These are phyloP conservation scores for Coemansia sp. DNA, from an alignment of 192 early-diverging fungal species.

Conservation along the genomic window DNA sequence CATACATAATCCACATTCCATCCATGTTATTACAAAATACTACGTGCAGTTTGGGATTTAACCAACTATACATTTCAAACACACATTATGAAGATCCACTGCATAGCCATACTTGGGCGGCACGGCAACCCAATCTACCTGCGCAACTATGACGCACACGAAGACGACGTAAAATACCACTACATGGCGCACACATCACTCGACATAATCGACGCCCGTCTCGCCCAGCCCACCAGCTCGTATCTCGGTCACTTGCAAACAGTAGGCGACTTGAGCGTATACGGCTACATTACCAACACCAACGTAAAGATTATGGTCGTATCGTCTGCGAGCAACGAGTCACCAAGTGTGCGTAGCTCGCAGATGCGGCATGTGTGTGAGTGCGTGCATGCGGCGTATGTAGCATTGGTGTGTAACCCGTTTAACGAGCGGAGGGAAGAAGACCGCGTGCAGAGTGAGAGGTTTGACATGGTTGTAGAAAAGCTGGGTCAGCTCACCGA, in stretches of 20 bases:
- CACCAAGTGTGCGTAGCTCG: constrained; percentile 79
- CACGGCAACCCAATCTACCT: constrained; percentile 88
- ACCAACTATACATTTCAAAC: not conserved
- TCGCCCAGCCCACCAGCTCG: constrained; percentile 61
- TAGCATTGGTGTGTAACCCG: constrained; percentile 78
- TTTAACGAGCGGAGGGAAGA: constrained; percentile 72
- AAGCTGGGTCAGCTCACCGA: constrained; percentile 3
- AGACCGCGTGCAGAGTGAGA: not conserved
- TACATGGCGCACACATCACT: constrained; percentile 88
- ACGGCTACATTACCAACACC: constrained; percentile 89
- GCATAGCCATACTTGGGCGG: constrained; percentile 33
- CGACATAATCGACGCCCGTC: constrained; percentile 78
- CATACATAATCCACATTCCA: no score
- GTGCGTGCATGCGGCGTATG: constrained; percentile 81
- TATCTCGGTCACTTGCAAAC: constrained; percentile 87
- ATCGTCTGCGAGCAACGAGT: constrained; percentile 70
- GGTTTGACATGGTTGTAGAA: constrained; percentile 11
- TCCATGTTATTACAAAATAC: no score
- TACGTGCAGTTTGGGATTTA: no score
- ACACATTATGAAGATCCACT: constrained; percentile 33
- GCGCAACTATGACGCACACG: constrained; percentile 69
- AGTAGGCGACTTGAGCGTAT: constrained; percentile 88
- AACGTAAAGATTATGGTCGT: constrained; percentile 73
- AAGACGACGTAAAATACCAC: constrained; percentile 84
- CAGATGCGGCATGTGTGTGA: constrained; percentile 66